Conservation (phyloP, 352 stramenopile species). For the Phytophthora melonis region DNA sequence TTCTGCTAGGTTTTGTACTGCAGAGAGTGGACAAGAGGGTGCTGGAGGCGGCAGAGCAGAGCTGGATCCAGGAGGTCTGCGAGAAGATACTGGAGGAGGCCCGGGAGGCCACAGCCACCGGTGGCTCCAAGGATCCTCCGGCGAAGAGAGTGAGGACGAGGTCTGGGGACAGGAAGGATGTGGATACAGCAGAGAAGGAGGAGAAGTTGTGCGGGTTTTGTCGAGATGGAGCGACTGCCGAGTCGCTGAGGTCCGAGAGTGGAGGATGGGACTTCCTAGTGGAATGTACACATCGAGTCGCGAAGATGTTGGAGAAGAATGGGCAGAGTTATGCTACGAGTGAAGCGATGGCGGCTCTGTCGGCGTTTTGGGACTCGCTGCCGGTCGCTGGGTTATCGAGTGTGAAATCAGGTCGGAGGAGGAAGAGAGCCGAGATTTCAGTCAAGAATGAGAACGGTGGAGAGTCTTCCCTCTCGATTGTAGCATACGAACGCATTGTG, state of each 20-base stretch:
- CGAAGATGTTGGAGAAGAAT: conserved; percentile 27
- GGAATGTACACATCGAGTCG: conserved; percentile 29
- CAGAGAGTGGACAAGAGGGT: conserved; percentile 21
- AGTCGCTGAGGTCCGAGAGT: conserved; percentile 21
- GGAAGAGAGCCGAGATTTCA: conserved; percentile 22
- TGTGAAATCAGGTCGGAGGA: conserved; percentile 14
- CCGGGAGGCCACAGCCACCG: conserved; percentile 40
- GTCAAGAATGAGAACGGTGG: conserved; percentile 10
- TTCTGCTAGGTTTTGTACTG: conserved; percentile 45
- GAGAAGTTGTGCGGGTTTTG: conserved; percentile 39
- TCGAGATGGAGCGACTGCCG: conserved; percentile 25
- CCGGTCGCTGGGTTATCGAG: conserved; percentile 13
- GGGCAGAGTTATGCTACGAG: conserved; percentile 34
- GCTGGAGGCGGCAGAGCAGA: conserved; percentile 21
- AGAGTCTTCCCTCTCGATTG: conserved; percentile 18
- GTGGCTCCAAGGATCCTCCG: conserved; percentile 4
- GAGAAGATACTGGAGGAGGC: conserved; percentile 53
- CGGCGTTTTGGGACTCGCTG: conserved; percentile 32
- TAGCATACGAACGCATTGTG: conserved; percentile 28
- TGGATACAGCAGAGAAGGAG: not conserved
- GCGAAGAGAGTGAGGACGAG: conserved; percentile 26
- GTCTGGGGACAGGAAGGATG: conserved; percentile 8
- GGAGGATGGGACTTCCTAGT: conserved; percentile 39
- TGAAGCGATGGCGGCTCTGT: conserved; percentile 28
- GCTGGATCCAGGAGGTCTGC: conserved; percentile 47